Percentiles rank a stretch among this genome's conserved stretches.
Evolutionary conservation across 176 grass and related monocot species (phyloP).

Genomic region (Luzula sylvatica): DNA sequence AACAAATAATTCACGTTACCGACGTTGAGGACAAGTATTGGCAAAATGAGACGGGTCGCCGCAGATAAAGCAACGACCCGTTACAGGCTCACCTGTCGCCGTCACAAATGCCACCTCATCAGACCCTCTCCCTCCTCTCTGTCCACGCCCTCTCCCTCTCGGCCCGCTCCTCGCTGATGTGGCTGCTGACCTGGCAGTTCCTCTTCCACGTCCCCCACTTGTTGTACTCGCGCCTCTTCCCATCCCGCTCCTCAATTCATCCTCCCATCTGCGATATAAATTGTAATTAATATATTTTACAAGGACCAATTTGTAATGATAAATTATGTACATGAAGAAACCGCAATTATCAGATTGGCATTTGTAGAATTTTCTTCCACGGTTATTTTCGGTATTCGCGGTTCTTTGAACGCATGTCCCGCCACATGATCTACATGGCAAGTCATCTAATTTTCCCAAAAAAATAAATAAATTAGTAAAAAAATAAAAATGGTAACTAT

Average conservation of each 20-base stretch:
- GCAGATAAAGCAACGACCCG: constrained; percentile 56
- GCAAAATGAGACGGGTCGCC: constrained; percentile 86
- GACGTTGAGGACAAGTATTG: constrained; percentile 58
- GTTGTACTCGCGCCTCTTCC: constrained; percentile 27
- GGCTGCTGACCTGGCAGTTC: constrained; percentile 23
- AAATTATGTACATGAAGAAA: constrained; percentile 52
- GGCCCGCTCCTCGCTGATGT: constrained; percentile 33
- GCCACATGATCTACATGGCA: constrained; percentile 56
- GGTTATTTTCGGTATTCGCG: constrained; percentile 78
- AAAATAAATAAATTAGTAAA: not conserved
- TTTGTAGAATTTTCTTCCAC: constrained; percentile 85
- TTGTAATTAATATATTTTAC: no score
- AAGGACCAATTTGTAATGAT: no score
- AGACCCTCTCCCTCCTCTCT: constrained; percentile 11
- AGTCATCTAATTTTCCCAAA: constrained; percentile 41
- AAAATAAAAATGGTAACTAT: not conserved
- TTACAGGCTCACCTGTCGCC: constrained; percentile 57
- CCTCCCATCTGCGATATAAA: constrained; percentile 99
- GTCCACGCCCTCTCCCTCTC: constrained; percentile 30
- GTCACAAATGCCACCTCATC: constrained; percentile 56
- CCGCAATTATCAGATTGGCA: constrained; percentile 50
- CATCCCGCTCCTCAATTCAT: constrained; percentile 25
- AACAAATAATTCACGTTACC: constrained; percentile 28
- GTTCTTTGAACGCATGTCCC: constrained; percentile 38
- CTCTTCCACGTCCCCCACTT: constrained; percentile 22